Percentiles rank a stretch among this genome's conserved stretches.
Conservation (phyloP, 2,329 filamentous ascomycete species). For the Trichoderma sp. region DNA sequence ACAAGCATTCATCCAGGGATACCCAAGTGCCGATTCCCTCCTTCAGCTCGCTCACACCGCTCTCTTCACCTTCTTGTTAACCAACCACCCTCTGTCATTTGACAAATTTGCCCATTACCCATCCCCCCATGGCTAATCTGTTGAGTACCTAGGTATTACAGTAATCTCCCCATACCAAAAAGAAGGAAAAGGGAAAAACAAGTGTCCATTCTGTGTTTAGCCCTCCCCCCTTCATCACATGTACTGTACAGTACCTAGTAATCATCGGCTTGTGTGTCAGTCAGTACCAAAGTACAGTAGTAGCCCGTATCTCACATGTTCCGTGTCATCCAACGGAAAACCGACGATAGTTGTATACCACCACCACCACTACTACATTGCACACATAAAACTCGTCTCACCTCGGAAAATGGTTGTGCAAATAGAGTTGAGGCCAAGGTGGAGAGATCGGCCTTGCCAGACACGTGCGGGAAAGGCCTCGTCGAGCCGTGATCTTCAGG, state of each 20-base stretch:
- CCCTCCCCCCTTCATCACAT: neutral
- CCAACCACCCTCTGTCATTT: neutral
- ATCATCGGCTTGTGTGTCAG: neutral
- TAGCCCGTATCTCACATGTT: neutral
- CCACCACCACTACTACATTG: no score
- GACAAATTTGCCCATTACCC: neutral
- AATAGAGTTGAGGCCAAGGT: conserved; percentile 17
- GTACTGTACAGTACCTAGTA: neutral
- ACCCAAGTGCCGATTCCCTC: neutral
- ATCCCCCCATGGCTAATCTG: neutral
- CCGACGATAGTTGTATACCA: neutral
- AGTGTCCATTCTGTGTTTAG: neutral
- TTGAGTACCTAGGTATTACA: neutral
- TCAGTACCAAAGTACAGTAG: no score
- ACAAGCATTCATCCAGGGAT: neutral
- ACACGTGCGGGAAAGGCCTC: conserved; percentile 16
- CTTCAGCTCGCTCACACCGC: neutral
- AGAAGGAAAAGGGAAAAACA: neutral
- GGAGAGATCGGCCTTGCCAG: conserved; percentile 15
- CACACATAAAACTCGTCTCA: no score
- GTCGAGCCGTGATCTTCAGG: conserved; percentile 18
- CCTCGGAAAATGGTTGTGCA: neutral
- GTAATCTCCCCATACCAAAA: neutral
- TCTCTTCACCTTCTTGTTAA: neutral
- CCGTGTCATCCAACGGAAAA: neutral